phyloP scores from a whole-genome alignment of 345 rosid genomes.

The Boechera divaricarpa region DNA sequence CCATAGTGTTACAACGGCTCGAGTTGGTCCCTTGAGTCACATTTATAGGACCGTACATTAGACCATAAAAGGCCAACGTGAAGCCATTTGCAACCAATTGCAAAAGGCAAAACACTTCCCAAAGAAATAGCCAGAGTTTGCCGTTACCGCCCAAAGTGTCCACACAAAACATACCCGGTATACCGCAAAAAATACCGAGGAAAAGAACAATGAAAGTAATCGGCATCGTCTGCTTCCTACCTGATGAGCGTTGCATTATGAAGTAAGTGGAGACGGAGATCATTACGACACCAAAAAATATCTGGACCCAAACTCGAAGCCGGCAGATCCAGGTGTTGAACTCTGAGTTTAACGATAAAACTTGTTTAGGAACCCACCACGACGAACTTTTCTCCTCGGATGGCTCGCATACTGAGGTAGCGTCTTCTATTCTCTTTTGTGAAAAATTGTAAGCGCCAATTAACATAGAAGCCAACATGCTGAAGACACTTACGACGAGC shows the following conservation, averaged over 20 bases:
- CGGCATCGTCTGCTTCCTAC: constrained; percentile 72
- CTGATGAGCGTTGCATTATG: constrained; percentile 67
- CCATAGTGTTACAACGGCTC: not conserved
- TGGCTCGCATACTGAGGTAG: constrained; percentile 65
- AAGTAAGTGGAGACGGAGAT: constrained; percentile 58
- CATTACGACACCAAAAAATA: constrained; percentile 72
- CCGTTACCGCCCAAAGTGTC: constrained; percentile 90
- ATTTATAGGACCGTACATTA: constrained; percentile 62
- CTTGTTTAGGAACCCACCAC: constrained; percentile 76
- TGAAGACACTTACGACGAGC: constrained; percentile 75
- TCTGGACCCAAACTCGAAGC: constrained; percentile 61
- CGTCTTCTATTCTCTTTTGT: constrained; percentile 67
- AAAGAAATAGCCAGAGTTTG: constrained; percentile 65
- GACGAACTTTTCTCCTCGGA: constrained; percentile 57
- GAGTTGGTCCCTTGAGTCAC: constrained; percentile 39
- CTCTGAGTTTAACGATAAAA: constrained; percentile 61
- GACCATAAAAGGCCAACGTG: constrained; percentile 49
- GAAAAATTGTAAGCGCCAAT: constrained; percentile 73
- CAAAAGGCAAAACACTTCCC: constrained; percentile 72
- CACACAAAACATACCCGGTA: constrained; percentile 77
- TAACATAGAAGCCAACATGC: constrained; percentile 59
- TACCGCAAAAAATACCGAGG: constrained; percentile 72
- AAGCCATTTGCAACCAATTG: constrained; percentile 66
- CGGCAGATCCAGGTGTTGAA: constrained; percentile 59
- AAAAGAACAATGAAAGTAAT: constrained; percentile 68